Evolutionary conservation across 768 basidiomycete genomes (phyloP).

Genomic region (Xerocomellus chrysenteron): DNA sequence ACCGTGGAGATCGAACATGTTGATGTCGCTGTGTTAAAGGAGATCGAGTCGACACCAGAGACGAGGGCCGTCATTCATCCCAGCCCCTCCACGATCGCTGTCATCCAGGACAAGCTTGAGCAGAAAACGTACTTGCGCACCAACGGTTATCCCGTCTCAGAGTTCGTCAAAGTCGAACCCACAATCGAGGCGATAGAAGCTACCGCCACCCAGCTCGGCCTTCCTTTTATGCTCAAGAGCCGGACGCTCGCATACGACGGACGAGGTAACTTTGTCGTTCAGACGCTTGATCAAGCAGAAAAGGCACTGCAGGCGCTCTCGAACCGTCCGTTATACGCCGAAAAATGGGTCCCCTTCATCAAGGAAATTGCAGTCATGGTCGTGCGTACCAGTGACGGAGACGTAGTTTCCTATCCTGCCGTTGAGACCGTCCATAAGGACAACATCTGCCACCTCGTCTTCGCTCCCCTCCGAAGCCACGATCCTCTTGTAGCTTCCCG

Average conservation of each 20-base stretch:
- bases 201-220: slow-evolving; percentile 60
- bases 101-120: slow-evolving; percentile 77
- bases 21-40: slow-evolving; percentile 69
- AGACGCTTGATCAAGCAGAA: slow-evolving; percentile 48
- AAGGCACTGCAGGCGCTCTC: slow-evolving; percentile 54
- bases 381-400: slow-evolving; percentile 72
- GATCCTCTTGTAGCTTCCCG: slow-evolving; percentile 53
- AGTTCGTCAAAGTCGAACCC: slow-evolving; percentile 61
- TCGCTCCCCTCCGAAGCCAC: slow-evolving; percentile 73
- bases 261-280: slow-evolving; percentile 83
- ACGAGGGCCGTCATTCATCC: slow-evolving; percentile 57
- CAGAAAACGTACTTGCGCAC: slow-evolving; percentile 61
- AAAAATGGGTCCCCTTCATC: slow-evolving; percentile 87
- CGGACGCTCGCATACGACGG: slow-evolving; percentile 97
- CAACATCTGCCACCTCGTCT: slow-evolving; percentile 90
- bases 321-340: slow-evolving; percentile 82
- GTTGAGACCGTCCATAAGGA: slow-evolving; percentile 96
- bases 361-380: slow-evolving; percentile 98
- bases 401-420: slow-evolving; percentile 80
- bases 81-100: slow-evolving; percentile 72
- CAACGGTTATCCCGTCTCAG: slow-evolving; percentile 51
- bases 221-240: slow-evolving; percentile 95
- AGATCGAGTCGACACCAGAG: slow-evolving; percentile 29
- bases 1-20: slow-evolving; percentile 99
- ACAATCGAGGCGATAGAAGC: slow-evolving; percentile 49